Base-by-base conservation (phyloP, 495 filamentous ascomycete genomes). In the Aspergillus olivimuriae region DNA sequence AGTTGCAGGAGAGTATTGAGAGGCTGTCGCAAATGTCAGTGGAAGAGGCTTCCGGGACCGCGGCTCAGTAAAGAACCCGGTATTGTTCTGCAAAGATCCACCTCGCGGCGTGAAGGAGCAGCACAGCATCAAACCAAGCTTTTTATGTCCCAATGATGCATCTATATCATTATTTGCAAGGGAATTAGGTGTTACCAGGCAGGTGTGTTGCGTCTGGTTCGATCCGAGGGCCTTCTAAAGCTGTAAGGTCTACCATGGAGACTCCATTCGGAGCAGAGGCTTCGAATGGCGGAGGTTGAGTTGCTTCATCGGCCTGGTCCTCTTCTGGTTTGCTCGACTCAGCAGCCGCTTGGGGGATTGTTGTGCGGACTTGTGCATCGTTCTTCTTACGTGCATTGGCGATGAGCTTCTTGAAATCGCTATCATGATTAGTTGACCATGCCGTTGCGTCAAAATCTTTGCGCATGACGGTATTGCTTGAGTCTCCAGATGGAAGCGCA, bases 371-470 rank as follows among this genome's bases (percentile, higher is more conserved):
- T 10, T 52, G 35, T 0, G 54, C 61, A 18, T 66, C 61, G 32
- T 47, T 62, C 44, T 63, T 70, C 38, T 60, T 68, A 42, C 73
- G 69, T 16, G 90, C 90, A 50, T 78, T 78, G 3, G 80, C 81
- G 40, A 95, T 87, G 38, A 95, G 57, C 22, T 77, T 69, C 34
- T 79, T 77, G 57, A 94, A 98, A 9, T 89, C 82, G 23, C 58
- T 60, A 16, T 77, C 77, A 66, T 98, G 82, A 40, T 66, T 82
- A 12, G 63, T 63, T 21, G 82, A 82, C 87, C 90, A 96, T 1
- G 75, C 82, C 0, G 71, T 70, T 4, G 78, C 80, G 65, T 96
- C 83, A 51, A 94, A 96, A 36, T 90, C 82, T 55, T 92, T 95
- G 44, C 76, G 75, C 70, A 86, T 87, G 17, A 86, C 66, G 0